Base-by-base conservation (phyloP, 108 stramenopile species). In the Chaetoceros tenuissimus region DNA sequence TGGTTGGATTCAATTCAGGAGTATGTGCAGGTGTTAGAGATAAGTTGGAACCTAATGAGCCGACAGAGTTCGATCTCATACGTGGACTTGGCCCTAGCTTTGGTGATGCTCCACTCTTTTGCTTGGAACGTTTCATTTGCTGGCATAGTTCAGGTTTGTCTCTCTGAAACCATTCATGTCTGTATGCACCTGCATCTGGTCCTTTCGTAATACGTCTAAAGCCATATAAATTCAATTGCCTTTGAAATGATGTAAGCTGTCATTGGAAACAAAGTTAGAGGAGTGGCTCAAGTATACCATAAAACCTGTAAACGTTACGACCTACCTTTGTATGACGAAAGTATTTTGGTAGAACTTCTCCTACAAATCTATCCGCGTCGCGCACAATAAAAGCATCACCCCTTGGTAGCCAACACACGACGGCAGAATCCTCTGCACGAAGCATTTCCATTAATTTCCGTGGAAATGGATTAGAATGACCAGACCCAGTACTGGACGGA, bases 401-500 rank as follows among this genome's bases (percentile, higher is more conserved):
- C 47, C 73, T 75, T 2, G 94, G 90, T 46, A 95, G 67, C 81
- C 82, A 95, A 44, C 73, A 62, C 20, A 95, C 88, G 23, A 92
- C 60, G 26, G 46, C 51, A 10, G 78, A 22, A 57, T 92, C 89
- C 66, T 94, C 93, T 66, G 89, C 87, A 7, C 60, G 57, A 27
- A 94, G 67, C 89, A 94, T 91, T 63, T 89, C 87, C 84, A 91
- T 85, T 31, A 94, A 73, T 48, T 94, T 94, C 20, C 87, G 74
- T 7, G 93, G 93, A 55, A 94, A 94, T 0, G 92, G 89, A 77
- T 87, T 87, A 24, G 89, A 85, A 61, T 84, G 82, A 10, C 68
- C 68, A 10, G 43, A 28, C 3, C 74, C 75, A 0, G 74, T 64
- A 0, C 64, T 59, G 24, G 60, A 55, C 19, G 65, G 29, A 0